Evolutionary conservation across 2,329 filamentous ascomycete species (phyloP).

Genomic region (Scedosporium boydii): DNA sequence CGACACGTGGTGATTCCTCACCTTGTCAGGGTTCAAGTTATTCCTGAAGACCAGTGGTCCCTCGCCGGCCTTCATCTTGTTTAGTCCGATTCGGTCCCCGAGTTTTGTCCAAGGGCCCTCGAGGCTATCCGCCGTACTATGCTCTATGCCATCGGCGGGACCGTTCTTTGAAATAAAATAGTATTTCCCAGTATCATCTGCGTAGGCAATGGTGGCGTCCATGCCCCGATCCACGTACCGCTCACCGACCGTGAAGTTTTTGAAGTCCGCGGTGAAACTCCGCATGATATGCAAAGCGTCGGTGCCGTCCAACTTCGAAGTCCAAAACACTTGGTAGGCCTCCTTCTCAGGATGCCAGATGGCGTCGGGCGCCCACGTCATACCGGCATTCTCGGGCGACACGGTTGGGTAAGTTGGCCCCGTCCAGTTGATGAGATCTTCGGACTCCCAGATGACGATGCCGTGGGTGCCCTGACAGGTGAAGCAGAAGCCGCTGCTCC

Average conservation of each 20-base stretch:
- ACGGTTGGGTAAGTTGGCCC: constrained; percentile 27
- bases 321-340: constrained; percentile 6
- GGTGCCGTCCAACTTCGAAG: constrained; percentile 8
- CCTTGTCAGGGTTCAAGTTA: constrained; percentile 9
- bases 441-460: constrained; percentile 30
- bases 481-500: constrained; percentile 14
- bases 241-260: constrained; percentile 9
- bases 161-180: constrained; percentile 12
- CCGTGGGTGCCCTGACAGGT: constrained; percentile 17
- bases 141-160: constrained; percentile 10
- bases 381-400: constrained; percentile 27
- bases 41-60: constrained; percentile 11
- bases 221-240: constrained; percentile 9
- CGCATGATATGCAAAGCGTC: constrained; percentile 10
- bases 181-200: constrained; percentile 4
- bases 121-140: constrained; percentile 7
- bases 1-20: neutral
- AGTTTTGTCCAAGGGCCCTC: constrained; percentile 10
- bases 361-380: constrained; percentile 31
- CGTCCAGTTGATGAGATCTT: constrained; percentile 27
- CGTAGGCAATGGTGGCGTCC: constrained; percentile 10
- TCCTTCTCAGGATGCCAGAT: constrained; percentile 20
- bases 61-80: constrained; percentile 10
- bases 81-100: constrained; percentile 9
- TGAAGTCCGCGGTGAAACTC: constrained; percentile 10